Base-by-base conservation (phyloP, 495 filamentous ascomycete genomes). In the Aspergillus sclerotioniger region DNA sequence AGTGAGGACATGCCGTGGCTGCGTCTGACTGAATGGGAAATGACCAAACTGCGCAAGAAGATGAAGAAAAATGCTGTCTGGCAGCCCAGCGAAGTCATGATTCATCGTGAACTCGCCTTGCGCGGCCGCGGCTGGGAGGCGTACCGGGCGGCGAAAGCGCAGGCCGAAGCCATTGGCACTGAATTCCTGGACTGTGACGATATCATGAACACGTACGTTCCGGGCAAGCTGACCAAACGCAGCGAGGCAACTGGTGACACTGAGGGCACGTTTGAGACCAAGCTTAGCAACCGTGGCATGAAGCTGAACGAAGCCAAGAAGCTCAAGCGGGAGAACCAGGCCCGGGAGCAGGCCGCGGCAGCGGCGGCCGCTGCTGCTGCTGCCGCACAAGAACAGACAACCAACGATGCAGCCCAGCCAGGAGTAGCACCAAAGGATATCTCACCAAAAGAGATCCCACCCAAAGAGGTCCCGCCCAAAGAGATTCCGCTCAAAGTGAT, bases 31-130 rank as follows among this genome's bases (percentile, higher is more conserved):
- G 84, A 87, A 25, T 97, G 86, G 73, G 94, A 98, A 63, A 91
- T 98, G 75, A 92, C 91, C 3, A 87, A 86, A 51, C 78, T 98
- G 13, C 82, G 94, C 47, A 98, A 98, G 74, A 83, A 90, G 52
- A 98, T 98, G 94, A 98, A 98, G 77, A 98, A 98, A 82, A 98
- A 98, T 63, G 90, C 93, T 0, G 85, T 92, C 7, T 98, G 94
- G 94, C 87, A 87, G 37, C 94, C 94, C 0, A 96, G 90, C 63
- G 90, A 95, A 59, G 96, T 95, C 0, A 98, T 98, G 94, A 93
- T 98, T 45, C 83, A 91, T 20, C 84, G 92, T 12, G 92, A 98
- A 69, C 81, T 98, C 8, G 87, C 86, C 45, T 76, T 81, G 8
- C 78, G 90, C 17, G 88, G 87, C 13, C 87, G 94, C 39, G 94